These are phyloP conservation scores for Tolypocladium ovalisporum DNA, from an alignment of 2,329 filamentous ascomycete genomes.

Conservation along the genomic window DNA sequence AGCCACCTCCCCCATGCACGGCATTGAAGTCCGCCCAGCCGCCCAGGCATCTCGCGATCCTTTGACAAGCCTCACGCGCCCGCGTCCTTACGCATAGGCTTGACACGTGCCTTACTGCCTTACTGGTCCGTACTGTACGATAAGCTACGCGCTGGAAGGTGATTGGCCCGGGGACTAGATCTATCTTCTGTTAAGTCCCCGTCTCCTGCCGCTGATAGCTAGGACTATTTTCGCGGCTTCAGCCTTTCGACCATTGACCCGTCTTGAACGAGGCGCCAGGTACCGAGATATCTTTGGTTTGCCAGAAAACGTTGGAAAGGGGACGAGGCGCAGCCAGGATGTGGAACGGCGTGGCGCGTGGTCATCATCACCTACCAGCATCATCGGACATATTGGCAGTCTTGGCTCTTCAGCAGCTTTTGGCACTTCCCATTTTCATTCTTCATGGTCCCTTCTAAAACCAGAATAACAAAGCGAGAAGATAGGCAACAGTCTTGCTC, in stretches of 20 bases:
- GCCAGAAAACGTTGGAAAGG: not conserved
- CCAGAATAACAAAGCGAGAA: not conserved
- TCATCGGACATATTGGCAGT: not conserved
- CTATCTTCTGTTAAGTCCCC: not conserved
- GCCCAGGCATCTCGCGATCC: not conserved
- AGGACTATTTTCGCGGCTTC: not conserved
- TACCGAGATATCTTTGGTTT: not conserved
- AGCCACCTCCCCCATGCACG: not conserved
- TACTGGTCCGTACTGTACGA: too few relatives aligned
- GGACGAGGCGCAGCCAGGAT: not conserved
- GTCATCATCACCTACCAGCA: not conserved
- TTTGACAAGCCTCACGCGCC: not conserved
- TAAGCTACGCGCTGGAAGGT: not conserved
- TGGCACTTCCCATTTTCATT: too few relatives aligned
- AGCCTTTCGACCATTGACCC: not conserved
- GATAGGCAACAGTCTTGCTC: too few relatives aligned
- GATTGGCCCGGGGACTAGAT: not conserved
- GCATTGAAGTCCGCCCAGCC: not conserved
- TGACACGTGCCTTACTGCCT: too few relatives aligned
- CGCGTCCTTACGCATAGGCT: too few relatives aligned
- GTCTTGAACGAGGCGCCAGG: not conserved
- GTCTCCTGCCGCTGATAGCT: not conserved
- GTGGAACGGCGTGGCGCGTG: not conserved
- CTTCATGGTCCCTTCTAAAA: too few relatives aligned
- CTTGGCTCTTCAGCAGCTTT: too few relatives aligned